Conservation (phyloP, 257 asterid species). For the Craterostigma plantagineum region DNA sequence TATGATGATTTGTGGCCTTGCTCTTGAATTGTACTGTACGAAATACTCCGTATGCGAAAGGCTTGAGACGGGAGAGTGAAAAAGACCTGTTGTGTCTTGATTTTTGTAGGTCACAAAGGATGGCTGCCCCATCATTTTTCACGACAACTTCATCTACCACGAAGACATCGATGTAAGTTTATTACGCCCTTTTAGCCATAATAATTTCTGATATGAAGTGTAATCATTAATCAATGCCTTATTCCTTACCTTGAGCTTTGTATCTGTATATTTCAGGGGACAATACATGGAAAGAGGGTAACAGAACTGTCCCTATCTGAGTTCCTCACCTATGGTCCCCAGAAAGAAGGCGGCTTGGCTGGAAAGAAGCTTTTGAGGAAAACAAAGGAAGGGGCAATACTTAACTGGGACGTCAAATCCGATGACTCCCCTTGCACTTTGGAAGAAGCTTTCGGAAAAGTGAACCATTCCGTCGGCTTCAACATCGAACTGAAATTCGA, state of each 20-base stretch:
- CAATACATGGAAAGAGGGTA: constrained; percentile 46
- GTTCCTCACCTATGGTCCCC: constrained; percentile 68
- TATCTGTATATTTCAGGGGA: constrained; percentile 46
- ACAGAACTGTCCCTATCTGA: constrained; percentile 60
- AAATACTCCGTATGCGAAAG: neutral
- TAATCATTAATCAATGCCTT: neutral
- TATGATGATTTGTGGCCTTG: too few species aligned
- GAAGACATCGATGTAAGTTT: constrained; percentile 14
- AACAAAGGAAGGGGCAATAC: constrained; percentile 53
- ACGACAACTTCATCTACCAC: constrained; percentile 77
- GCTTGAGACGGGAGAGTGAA: constrained; percentile 20
- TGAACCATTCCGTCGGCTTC: constrained; percentile 62
- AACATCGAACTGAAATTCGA: constrained; percentile 83
- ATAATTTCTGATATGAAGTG: neutral
- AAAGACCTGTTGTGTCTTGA: neutral
- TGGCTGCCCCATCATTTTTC: constrained; percentile 81
- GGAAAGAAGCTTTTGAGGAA: constrained; percentile 62
- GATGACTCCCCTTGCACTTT: constrained; percentile 70
- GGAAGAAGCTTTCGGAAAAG: constrained; percentile 61
- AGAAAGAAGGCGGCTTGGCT: constrained; percentile 22
- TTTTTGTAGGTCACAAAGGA: constrained; percentile 80
- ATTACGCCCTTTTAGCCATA: neutral
- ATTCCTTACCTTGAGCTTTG: neutral
- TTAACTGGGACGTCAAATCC: constrained; percentile 50
- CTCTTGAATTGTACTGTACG: neutral